Conservation (phyloP, 331 rosid species). For the Acacia concinna region DNA sequence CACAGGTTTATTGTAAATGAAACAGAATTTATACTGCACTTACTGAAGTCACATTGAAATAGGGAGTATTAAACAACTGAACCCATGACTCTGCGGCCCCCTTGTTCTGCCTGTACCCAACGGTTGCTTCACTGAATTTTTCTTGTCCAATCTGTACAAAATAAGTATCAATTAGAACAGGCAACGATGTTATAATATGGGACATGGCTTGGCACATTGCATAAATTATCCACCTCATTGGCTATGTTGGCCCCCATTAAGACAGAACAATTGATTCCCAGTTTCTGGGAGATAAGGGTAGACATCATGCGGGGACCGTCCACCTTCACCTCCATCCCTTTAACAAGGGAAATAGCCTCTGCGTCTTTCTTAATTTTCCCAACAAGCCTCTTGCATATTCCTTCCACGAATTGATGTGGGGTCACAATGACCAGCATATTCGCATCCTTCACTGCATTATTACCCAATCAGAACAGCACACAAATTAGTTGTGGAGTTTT, state of each 20-base stretch:
- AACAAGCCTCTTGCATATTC: constrained; percentile 61
- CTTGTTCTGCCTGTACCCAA: constrained; percentile 71
- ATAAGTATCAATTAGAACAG: neutral
- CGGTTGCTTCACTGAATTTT: constrained; percentile 97
- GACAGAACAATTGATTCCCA: constrained; percentile 80
- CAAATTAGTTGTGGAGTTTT: neutral
- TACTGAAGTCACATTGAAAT: constrained; percentile 85
- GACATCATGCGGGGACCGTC: constrained; percentile 97
- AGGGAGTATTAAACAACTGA: constrained; percentile 80
- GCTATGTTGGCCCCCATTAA: constrained; percentile 98
- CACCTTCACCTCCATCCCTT: constrained; percentile 96
- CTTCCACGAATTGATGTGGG: constrained; percentile 95
- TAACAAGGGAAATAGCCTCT: constrained; percentile 83
- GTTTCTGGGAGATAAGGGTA: constrained; percentile 59
- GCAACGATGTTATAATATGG: neutral
- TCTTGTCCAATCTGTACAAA: constrained; percentile 69
- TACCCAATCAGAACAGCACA: constrained; percentile 29
- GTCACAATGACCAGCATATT: constrained; percentile 88
- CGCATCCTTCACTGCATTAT: constrained; percentile 70
- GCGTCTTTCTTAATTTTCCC: constrained; percentile 67
- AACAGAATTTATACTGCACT: constrained; percentile 38
- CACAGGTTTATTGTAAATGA: neutral
- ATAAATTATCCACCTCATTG: constrained; percentile 56
- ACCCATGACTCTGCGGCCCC: constrained; percentile 90
- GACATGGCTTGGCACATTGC: neutral